A percentile compares a stretch with the other conserved stretches of the same genome.
phyloP scores from a whole-genome alignment of 495 filamentous ascomycete genomes.

The Sporormia fimetaria region DNA sequence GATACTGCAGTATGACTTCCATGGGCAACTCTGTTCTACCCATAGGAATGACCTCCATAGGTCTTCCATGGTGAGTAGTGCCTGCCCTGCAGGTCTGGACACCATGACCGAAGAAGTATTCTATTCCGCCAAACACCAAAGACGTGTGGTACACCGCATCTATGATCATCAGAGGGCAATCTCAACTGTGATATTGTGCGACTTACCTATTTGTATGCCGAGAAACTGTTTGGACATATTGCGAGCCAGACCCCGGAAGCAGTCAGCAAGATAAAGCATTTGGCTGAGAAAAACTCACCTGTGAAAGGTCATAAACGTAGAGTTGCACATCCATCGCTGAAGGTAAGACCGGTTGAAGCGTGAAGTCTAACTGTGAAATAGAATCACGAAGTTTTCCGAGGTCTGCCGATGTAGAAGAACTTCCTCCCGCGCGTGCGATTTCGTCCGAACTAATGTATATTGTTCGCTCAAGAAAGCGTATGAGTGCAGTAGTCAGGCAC shows the following conservation, averaged over 20 bases:
- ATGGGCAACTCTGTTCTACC: slow-evolving; percentile 67
- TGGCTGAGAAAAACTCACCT: too few relatives aligned
- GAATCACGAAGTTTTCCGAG: too few relatives aligned
- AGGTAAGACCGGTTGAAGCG: too few relatives aligned
- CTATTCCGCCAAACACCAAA: slow-evolving; percentile 65
- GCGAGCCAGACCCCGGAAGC: too few relatives aligned
- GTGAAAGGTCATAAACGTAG: slow-evolving; percentile 89
- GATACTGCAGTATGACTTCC: slow-evolving; percentile 79
- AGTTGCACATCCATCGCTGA: slow-evolving; percentile 71
- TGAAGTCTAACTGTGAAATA: too few relatives aligned
- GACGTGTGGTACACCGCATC: slow-evolving; percentile 91
- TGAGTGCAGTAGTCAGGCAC: too few relatives aligned
- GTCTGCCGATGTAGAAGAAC: too few relatives aligned
- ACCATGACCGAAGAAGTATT: slow-evolving; percentile 64
- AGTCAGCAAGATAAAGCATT: too few relatives aligned
- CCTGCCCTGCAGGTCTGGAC: slow-evolving; percentile 73
- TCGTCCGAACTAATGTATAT: too few relatives aligned
- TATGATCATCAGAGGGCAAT: slow-evolving; percentile 25
- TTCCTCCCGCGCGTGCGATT: too few relatives aligned
- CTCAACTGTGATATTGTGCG: slow-evolving; percentile 2
- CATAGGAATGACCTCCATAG: slow-evolving; percentile 63
- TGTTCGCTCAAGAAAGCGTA: too few relatives aligned
- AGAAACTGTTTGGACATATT: slow-evolving; percentile 19
- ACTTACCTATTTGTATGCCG: slow-evolving; percentile 34
- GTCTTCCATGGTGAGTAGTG: slow-evolving; percentile 70